These are phyloP conservation scores for Arthrobotrys pseudoclavata DNA, from an alignment of 2,329 filamentous ascomycete species.

Conservation along the genomic window DNA sequence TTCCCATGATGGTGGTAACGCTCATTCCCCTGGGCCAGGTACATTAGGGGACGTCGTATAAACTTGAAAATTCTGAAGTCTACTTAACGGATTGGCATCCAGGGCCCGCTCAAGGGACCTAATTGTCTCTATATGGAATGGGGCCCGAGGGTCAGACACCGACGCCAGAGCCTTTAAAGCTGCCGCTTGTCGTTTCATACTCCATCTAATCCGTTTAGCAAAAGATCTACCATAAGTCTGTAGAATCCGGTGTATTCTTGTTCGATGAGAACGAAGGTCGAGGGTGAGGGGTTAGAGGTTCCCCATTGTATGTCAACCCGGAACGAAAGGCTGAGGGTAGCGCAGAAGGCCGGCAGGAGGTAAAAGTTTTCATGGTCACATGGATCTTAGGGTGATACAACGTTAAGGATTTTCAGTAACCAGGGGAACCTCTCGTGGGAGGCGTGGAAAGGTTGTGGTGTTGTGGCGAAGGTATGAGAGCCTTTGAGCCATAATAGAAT, in stretches of 20 bases:
- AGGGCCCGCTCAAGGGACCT: conserved; percentile 11
- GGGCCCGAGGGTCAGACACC: conserved; percentile 13
- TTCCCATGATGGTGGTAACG: conserved; percentile 46
- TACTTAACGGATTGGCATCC: conserved; percentile 15
- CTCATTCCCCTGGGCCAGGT: conserved; percentile 38
- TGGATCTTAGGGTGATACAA: neutral
- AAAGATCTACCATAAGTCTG: conserved; percentile 39
- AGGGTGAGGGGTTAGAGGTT: conserved; percentile 39
- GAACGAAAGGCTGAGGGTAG: conserved; percentile 11
- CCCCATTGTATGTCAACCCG: conserved; percentile 54
- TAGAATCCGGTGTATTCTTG: conserved; percentile 52
- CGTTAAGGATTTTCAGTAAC: conserved; percentile 15
- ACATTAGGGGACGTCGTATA: conserved; percentile 40
- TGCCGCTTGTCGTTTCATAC: conserved; percentile 27
- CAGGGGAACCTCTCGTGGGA: conserved; percentile 13
- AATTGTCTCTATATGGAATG: conserved; percentile 20
- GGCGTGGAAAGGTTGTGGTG: neutral
- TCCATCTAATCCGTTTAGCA: conserved; percentile 42
- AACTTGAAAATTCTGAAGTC: conserved; percentile 25
- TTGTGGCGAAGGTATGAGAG: conserved; percentile 42
- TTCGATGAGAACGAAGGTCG: conserved; percentile 55
- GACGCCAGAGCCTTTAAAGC: conserved; percentile 25
- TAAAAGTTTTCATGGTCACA: conserved; percentile 29
- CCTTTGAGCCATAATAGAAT: conserved; percentile 44
- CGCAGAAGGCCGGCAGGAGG: neutral